phyloP scores from a whole-genome alignment of 2,329 filamentous ascomycete species.

The Pseudogymnoascus destructans region DNA sequence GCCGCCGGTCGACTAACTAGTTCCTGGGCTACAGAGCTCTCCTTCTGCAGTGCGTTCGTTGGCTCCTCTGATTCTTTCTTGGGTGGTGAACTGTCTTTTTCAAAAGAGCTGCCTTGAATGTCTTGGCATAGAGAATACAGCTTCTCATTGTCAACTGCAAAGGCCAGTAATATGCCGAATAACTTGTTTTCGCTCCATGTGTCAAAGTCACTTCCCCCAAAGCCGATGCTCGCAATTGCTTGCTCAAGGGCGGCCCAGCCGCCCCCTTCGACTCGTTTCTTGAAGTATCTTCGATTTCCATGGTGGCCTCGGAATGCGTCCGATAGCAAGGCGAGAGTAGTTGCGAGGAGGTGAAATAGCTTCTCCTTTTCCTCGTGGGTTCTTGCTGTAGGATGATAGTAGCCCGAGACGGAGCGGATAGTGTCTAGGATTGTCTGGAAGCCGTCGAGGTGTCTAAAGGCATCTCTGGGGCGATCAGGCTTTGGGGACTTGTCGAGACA shows the following conservation, averaged over 20 bases:
- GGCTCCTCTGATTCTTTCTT: not conserved
- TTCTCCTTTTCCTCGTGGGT: constrained; percentile 48
- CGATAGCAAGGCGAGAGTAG: constrained; percentile 59
- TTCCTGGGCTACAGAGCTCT: not conserved
- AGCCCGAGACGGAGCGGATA: constrained; percentile 58
- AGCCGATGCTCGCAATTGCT: constrained; percentile 53
- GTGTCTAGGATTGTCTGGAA: constrained; percentile 62
- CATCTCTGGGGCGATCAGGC: constrained; percentile 50
- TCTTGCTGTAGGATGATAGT: constrained; percentile 56
- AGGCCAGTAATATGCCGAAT: constrained; percentile 70
- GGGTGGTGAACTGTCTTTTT: not conserved
- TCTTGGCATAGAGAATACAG: constrained; percentile 55
- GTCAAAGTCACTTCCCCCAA: constrained; percentile 54
- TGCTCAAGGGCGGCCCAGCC: constrained; percentile 70
- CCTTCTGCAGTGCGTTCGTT: not conserved
- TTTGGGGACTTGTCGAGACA: constrained; percentile 31
- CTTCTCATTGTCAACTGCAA: constrained; percentile 66
- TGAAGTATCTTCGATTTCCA: constrained; percentile 82
- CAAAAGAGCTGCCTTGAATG: constrained; percentile 12
- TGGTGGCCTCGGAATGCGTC: constrained; percentile 55
- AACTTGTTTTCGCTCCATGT: constrained; percentile 56
- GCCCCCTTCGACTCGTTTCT: constrained; percentile 57
- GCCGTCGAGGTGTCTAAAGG: constrained; percentile 68
- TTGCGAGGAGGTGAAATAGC: constrained; percentile 57
- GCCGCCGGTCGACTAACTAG: not conserved